A percentile compares a stretch with the other conserved stretches of the same genome.
phyloP scores from a whole-genome alignment of 306 rosid genomes.

The Rubus parviflorus region DNA sequence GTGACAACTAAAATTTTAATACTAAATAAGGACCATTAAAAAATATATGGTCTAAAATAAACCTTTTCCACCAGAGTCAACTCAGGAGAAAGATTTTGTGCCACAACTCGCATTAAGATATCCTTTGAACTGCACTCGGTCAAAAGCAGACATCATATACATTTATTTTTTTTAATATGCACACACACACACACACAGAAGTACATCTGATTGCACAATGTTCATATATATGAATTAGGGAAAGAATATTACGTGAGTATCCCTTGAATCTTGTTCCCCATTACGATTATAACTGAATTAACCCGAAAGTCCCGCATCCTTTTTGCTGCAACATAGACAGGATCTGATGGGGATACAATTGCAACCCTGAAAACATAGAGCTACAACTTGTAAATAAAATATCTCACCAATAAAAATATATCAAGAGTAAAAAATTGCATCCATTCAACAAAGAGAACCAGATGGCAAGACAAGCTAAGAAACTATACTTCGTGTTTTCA shows the following conservation, averaged over 20 bases:
- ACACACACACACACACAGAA: background rate
- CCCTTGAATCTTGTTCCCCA: conserved; percentile 88
- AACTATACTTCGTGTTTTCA: conserved; percentile 72
- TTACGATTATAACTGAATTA: conserved; percentile 65
- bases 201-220: background rate
- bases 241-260: conserved; percentile 72
- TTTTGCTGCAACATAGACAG: conserved; percentile 80
- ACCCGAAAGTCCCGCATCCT: conserved; percentile 85
- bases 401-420: background rate
- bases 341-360: conserved; percentile 74
- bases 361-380: conserved; percentile 79
- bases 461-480: conserved; percentile 14
- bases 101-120: conserved; percentile 90
- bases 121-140: conserved; percentile 78
- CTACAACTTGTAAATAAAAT: conserved; percentile 50
- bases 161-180: background rate
- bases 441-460: background rate
- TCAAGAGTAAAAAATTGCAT: background rate
- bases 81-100: conserved; percentile 86
- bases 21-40: background rate
- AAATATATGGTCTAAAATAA: conserved; percentile 1
- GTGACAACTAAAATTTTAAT: background rate
- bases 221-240: background rate
- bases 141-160: conserved; percentile 22
- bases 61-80: conserved; percentile 90